Evolutionary conservation across 495 filamentous ascomycete species (phyloP), one percentile per base, ranked within the genome.

Genomic region (Rostrohypoxylon terebratum): DNA sequence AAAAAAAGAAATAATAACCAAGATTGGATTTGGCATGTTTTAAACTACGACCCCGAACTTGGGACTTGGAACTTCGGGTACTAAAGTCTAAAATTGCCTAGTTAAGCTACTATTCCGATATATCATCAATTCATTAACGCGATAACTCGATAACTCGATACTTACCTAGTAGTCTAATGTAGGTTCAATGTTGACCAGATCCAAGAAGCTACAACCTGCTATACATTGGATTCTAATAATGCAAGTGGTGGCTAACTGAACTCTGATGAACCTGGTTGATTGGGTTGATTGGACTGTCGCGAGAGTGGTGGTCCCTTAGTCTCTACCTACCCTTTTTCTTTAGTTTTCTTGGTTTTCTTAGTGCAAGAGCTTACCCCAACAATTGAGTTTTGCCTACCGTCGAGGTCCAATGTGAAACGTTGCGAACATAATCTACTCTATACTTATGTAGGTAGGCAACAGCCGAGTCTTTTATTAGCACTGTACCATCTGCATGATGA

Each of bases 341-440:
- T n/a, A n/a, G n/a, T n/a, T 28, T 28, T 28, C 28, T 28, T 28
- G 6, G 28, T 54, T n/a, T 65, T 53, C 42, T 68, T 68, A 73
- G 58, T 62, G 64, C 21, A 28, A 58, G 58, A 63, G 33, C 44
- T 28, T 70, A 66, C 73, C 76, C 76, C 76, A 78, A 78, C 76
- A 78, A 78, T 78, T 78, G 76, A 78, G 76, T 73, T 68, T 68
- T 57, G 66, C 28, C 13, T 51, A 42, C 14, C 14, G n/a, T 47
- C n/a, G 23, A 61, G 57, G 61, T 62, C 58, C 47, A 23, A 74
- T 62, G 47, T 44, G 25, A 64, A 53, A 38, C 47, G 42, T 55
- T 48, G 60, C 21, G 40, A 59, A 69, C 50, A 28, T 58, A 58
- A 48, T 61, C 47, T 47, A 20, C 14, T 25, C 21, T 58, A 40